Evolutionary conservation across 2,329 filamentous ascomycete genomes (phyloP).

Genomic region (Hypoxylon sp.): DNA sequence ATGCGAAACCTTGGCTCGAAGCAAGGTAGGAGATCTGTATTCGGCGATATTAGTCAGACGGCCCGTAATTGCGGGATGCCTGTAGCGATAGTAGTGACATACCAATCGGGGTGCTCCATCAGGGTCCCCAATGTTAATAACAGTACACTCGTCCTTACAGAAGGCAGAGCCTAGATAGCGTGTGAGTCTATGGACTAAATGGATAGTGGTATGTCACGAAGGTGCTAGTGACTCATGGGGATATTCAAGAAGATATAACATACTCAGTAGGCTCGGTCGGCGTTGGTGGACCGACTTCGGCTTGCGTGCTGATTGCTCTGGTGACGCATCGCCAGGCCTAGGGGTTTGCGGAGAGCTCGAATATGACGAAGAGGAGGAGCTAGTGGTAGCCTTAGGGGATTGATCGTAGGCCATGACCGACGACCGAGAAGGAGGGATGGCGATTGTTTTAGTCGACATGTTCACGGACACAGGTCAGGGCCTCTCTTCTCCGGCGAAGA

Average conservation of each 20-base stretch:
- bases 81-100: constrained; percentile 53
- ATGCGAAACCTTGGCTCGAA: constrained; percentile 84
- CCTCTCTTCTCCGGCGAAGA: constrained; percentile 18
- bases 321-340: constrained; percentile 58
- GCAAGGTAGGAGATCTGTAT: constrained; percentile 83
- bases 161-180: constrained; percentile 74
- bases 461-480: constrained; percentile 41
- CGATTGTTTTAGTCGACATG: constrained; percentile 77
- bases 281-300: constrained; percentile 66
- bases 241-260: constrained; percentile 41
- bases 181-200: constrained; percentile 43
- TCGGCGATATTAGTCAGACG: constrained; percentile 43
- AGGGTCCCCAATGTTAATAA: constrained; percentile 82
- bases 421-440: constrained; percentile 70
- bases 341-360: constrained; percentile 70
- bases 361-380: constrained; percentile 68
- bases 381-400: constrained; percentile 63
- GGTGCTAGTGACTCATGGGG: not conserved
- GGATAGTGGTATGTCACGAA: constrained; percentile 15
- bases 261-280: constrained; percentile 75
- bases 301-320: constrained; percentile 59
- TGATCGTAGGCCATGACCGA: constrained; percentile 57
- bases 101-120: constrained; percentile 82
- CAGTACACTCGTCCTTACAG: constrained; percentile 82
- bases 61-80: constrained; percentile 23